phyloP scores from a whole-genome alignment of 2,329 filamentous ascomycete genomes.

The Parafenestella ontariensis region DNA sequence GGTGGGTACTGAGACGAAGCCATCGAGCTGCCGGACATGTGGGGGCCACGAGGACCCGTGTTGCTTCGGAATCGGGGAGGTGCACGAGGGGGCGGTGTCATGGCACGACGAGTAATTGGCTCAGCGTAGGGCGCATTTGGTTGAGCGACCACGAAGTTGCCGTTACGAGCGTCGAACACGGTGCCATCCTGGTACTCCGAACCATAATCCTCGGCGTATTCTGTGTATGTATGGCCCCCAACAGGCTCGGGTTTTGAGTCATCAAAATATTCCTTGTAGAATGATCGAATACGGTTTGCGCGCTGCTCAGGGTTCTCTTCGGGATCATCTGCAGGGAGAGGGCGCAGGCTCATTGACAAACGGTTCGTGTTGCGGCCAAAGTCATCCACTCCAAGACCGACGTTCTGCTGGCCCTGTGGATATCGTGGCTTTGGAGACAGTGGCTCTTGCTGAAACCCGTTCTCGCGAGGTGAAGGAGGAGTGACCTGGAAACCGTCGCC shows the following conservation, averaged over 20 bases:
- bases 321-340: constrained; percentile 84
- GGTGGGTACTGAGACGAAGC: constrained; percentile 53
- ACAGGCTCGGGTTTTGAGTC: constrained; percentile 67
- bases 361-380: constrained; percentile 54
- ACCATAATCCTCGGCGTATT: constrained; percentile 80
- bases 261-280: constrained; percentile 99
- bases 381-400: constrained; percentile 40
- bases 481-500: constrained; percentile 62
- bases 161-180: constrained; percentile 63
- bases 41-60: constrained; percentile 44
- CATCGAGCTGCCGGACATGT: constrained; percentile 58
- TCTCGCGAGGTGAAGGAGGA: constrained; percentile 49
- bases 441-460: constrained; percentile 27
- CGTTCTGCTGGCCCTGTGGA: constrained; percentile 20
- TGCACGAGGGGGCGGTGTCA: constrained; percentile 87
- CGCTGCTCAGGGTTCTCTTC: constrained; percentile 91
- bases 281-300: constrained; percentile 95
- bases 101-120: constrained; percentile 84
- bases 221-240: constrained; percentile 47
- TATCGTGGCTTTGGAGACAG: constrained; percentile 40
- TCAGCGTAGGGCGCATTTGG: constrained; percentile 73
- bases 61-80: constrained; percentile 61
- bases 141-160: constrained; percentile 66
- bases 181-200: constrained; percentile 70
- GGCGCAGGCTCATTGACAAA: constrained; percentile 72